A percentile compares a stretch with the other conserved stretches of the same genome.
These are phyloP conservation scores for Coemansia sp. DNA, from an alignment of 192 early-diverging fungal species.

Conservation along the genomic window DNA sequence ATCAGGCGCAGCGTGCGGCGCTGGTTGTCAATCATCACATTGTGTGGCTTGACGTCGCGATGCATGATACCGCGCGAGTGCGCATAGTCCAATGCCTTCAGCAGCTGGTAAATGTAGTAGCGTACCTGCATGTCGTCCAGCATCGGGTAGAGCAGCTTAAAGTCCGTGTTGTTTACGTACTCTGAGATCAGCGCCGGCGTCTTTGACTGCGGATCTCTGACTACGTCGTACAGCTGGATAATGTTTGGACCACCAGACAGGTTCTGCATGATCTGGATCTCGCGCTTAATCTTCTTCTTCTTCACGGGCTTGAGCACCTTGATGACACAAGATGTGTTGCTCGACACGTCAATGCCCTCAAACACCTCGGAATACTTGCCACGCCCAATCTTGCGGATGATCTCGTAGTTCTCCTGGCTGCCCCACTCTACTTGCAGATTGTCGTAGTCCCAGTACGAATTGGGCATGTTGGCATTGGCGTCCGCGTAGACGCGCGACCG, in stretches of 20 bases:
- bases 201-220: slow-evolving; percentile 95
- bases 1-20: slow-evolving; percentile 92
- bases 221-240: slow-evolving; percentile 89
- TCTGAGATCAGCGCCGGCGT: slow-evolving; percentile 97
- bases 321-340: slow-evolving; percentile 89
- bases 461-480: slow-evolving; percentile 78
- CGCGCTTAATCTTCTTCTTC: slow-evolving; percentile 99
- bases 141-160: slow-evolving; percentile 94
- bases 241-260: slow-evolving; percentile 94
- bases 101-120: slow-evolving; percentile 94
- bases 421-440: slow-evolving; percentile 92
- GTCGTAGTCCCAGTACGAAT: slow-evolving; percentile 97
- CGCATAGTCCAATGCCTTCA: slow-evolving; percentile 98
- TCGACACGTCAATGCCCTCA: slow-evolving; percentile 94
- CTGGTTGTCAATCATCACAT: slow-evolving; percentile 99
- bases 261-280: slow-evolving; percentile 99
- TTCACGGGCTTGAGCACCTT: slow-evolving; percentile 99
- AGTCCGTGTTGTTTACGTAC: slow-evolving; percentile 97
- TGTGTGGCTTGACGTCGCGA: slow-evolving; percentile 99
- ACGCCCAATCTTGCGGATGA: slow-evolving; percentile 95
- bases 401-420: slow-evolving; percentile 96
- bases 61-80: slow-evolving; percentile 99
- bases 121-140: slow-evolving; percentile 94
- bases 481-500: slow-evolving; percentile 90
- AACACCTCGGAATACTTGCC: slow-evolving; percentile 99